Evolutionary conservation across 768 basidiomycete species (phyloP), one percentile per base, ranked within the genome.

Genomic region (Exidia glandulosa): DNA sequence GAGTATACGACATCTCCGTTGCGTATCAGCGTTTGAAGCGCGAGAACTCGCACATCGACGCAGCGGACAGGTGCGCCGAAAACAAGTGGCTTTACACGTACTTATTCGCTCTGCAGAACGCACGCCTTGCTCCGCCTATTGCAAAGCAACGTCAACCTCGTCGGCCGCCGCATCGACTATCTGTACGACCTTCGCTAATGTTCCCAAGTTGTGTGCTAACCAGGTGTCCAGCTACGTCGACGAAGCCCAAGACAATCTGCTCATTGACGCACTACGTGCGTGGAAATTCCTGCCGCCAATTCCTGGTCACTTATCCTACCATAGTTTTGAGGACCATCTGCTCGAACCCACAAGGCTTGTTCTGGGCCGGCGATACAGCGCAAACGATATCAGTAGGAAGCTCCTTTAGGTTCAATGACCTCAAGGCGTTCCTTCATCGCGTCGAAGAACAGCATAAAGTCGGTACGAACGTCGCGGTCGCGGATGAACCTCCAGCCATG

Each of bases 301-400:
- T 1, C 5, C n/a, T 41, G 23, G 45, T 33, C 29, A 10, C 9
- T 34, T 3, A 52, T 9, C 25, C 55, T n/a, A 31, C 37, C 29
- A 19, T 59, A 88, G 87, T 89, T 3, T 68, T 89, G 41, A 73
- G 86, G 32, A 73, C 74, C 0, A 66, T 89, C n/a, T 88, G 85
- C 62, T 69, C 69, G 12, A 88, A 88, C 64, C 77, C 80, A 0
- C 73, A 86, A 57, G 87, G 87, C 0, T 69, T 88, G 23, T 85
- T 89, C 62, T 88, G 86, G 85, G 87, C 86, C 1, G 88, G 88
- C 0, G 88, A 90, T 66, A 88, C 88, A 0, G 86, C 88, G 0
- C 88, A 90, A 63, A 86, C 87, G 0, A 89, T 90, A 37, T 82
- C 85, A 0, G 78, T 80, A 0, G 88, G 87, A 2, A 86, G 84